Conservation (phyloP, 805 yeast species). For the Sugiyamaella lignohabitans region DNA sequence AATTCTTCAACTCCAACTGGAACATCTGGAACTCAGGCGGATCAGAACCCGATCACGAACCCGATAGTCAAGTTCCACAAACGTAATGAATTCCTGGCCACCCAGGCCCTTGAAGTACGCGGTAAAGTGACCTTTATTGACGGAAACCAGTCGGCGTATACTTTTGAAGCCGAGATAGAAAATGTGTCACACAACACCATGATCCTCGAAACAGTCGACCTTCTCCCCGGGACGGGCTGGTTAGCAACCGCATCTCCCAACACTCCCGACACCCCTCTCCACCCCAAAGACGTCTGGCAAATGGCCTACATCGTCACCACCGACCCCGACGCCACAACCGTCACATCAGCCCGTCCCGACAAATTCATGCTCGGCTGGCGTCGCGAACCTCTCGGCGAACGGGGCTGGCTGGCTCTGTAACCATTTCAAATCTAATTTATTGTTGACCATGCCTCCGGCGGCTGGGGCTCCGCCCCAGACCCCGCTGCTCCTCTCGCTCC, state of each 20-base stretch:
- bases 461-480: neutral
- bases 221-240: slow-evolving; percentile 26
- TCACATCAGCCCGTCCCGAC: slow-evolving; percentile 13
- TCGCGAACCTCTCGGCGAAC: slow-evolving; percentile 32
- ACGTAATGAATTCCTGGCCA: slow-evolving; percentile 24
- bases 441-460: neutral
- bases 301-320: slow-evolving; percentile 21
- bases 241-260: slow-evolving; percentile 11
- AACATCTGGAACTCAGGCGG: too few species aligned
- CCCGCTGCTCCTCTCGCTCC: neutral
- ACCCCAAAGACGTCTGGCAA: slow-evolving; percentile 29
- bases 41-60: too few species aligned
- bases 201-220: slow-evolving; percentile 26
- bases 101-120: slow-evolving; percentile 20
- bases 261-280: slow-evolving; percentile 14
- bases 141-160: neutral
- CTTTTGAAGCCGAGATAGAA: slow-evolving; percentile 32
- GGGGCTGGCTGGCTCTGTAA: slow-evolving; percentile 29
- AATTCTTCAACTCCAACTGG: too few species aligned
- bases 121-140: neutral
- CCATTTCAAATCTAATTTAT: slow-evolving; percentile 4
- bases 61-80: neutral
- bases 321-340: slow-evolving; percentile 15
- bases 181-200: slow-evolving; percentile 26
- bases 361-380: slow-evolving; percentile 30